Evolutionary conservation across 2,329 filamentous ascomycete species (phyloP).

Genomic region (Claviceps cyperi): DNA sequence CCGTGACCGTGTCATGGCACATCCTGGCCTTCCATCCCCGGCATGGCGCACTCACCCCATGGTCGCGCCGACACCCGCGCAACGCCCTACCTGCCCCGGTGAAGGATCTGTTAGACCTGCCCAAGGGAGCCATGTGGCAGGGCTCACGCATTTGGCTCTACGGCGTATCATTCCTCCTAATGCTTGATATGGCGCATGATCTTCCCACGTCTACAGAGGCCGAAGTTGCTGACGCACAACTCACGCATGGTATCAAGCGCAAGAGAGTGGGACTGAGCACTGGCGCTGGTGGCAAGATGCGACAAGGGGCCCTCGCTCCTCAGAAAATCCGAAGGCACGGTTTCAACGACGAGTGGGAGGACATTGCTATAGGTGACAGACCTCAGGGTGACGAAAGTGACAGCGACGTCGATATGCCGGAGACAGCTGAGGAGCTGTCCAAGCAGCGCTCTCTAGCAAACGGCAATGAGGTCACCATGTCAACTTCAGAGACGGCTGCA

Average conservation of each 20-base stretch:
- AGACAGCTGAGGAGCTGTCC: conserved; percentile 19
- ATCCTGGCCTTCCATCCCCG: conserved; percentile 68
- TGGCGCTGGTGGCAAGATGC: conserved; percentile 41
- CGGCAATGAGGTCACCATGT: conserved; percentile 8
- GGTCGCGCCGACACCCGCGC: conserved; percentile 75
- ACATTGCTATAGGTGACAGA: conserved; percentile 24
- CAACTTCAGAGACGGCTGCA: conserved; percentile 7
- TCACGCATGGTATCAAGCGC: conserved; percentile 31
- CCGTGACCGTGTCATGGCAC: conserved; percentile 42
- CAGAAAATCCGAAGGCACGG: conserved; percentile 27
- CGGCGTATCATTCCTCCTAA: conserved; percentile 73
- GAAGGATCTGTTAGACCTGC: conserved; percentile 58
- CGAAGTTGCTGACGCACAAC: conserved; percentile 15
- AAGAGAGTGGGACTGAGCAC: conserved; percentile 34
- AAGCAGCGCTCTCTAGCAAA: conserved; percentile 17
- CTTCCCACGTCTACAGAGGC: conserved; percentile 27
- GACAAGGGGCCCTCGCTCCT: conserved; percentile 28
- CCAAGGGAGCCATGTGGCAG: conserved; percentile 79
- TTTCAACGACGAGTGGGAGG: conserved; percentile 26
- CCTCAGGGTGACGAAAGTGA: conserved; percentile 20
- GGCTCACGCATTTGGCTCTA: conserved; percentile 71
- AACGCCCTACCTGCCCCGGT: conserved; percentile 61
- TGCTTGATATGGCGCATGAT: conserved; percentile 73
- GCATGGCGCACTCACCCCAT: conserved; percentile 64
- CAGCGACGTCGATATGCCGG: conserved; percentile 24